A percentile compares a stretch with the other conserved stretches of the same genome.
Evolutionary conservation across 148 eudicot genomes (phyloP).

Genomic region (Persicaria maculosa): DNA sequence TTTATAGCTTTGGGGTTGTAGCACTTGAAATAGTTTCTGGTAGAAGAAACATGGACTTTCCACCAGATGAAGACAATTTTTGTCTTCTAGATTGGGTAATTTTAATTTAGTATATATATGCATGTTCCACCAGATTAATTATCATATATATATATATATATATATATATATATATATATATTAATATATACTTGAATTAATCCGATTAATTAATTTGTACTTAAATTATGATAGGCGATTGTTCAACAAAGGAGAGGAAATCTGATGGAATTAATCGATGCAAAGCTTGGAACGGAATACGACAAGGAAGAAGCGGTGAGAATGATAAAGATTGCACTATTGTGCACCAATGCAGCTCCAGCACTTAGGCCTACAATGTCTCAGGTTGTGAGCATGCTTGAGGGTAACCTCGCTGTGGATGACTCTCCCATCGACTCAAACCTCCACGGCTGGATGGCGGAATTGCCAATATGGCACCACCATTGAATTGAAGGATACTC

Average conservation of each 20-base stretch:
- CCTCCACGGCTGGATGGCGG: too few relatives aligned
- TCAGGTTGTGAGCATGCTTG: background rate
- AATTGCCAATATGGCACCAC: too few relatives aligned
- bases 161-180: too few relatives aligned
- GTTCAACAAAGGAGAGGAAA: slow-evolving; percentile 27
- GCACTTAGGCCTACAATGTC: slow-evolving; percentile 31
- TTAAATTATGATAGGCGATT: slow-evolving; percentile 19
- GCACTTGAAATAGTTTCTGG: background rate
- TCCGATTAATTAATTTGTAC: background rate
- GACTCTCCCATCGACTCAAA: background rate
- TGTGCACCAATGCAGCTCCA: slow-evolving; percentile 44
- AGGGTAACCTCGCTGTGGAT: background rate
- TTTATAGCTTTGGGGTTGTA: slow-evolving; percentile 1
- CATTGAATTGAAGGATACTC: too few relatives aligned
- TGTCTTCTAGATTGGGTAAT: slow-evolving; percentile 15
- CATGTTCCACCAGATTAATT: too few relatives aligned
- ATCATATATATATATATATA: too few relatives aligned
- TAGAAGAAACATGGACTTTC: slow-evolving; percentile 4
- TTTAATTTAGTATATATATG: too few relatives aligned
- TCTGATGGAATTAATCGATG: slow-evolving; percentile 31
- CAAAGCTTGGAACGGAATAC: slow-evolving; percentile 18
- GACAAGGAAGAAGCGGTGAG: slow-evolving; percentile 28
- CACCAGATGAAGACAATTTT: background rate
- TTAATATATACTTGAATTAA: too few relatives aligned
- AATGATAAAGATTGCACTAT: slow-evolving; percentile 33